Evolutionary conservation across 352 stramenopile genomes (phyloP).

Genomic region (Globisporangium middletonii): DNA sequence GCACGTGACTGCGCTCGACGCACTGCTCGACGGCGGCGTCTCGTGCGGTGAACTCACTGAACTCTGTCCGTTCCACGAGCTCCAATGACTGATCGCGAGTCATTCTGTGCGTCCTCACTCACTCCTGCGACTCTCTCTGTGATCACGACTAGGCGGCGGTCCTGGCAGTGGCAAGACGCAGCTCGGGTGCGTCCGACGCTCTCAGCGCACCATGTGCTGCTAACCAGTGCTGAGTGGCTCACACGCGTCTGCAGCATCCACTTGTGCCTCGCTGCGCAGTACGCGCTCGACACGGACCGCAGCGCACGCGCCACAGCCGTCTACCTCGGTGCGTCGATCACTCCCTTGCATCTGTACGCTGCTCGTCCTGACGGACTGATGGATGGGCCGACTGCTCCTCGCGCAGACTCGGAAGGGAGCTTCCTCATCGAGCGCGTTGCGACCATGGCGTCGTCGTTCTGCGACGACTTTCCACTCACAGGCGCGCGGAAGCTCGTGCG

Average conservation of each 20-base stretch:
- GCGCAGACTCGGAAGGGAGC: constrained; percentile 87
- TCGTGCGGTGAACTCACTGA: constrained; percentile 69
- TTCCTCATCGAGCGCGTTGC: constrained; percentile 87
- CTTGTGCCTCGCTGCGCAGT: constrained; percentile 55
- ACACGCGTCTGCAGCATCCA: constrained; percentile 40
- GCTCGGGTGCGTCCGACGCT: constrained; percentile 30
- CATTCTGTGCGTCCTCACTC: background rate
- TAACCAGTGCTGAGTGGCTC: background rate
- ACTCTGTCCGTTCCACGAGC: constrained; percentile 35
- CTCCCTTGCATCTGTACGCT: background rate
- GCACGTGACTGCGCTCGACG: constrained; percentile 40
- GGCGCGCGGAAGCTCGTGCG: constrained; percentile 27
- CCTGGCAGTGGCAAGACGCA: constrained; percentile 78
- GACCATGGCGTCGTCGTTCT: constrained; percentile 77
- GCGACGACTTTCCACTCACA: constrained; percentile 55
- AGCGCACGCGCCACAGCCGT: constrained; percentile 21
- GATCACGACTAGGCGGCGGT: constrained; percentile 35
- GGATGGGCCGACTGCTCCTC: background rate
- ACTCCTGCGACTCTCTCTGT: background rate
- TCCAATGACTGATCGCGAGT: constrained; percentile 1
- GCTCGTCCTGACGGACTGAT: background rate
- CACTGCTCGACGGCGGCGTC: constrained; percentile 57
- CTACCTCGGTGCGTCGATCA: constrained; percentile 49
- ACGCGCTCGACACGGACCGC: constrained; percentile 11
- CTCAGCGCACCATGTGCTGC: too few species aligned